Evolutionary conservation across 1,139 yeast species (phyloP), one percentile per base, ranked within the genome.

Genomic region (Kurtzmaniella quercitrusa): DNA sequence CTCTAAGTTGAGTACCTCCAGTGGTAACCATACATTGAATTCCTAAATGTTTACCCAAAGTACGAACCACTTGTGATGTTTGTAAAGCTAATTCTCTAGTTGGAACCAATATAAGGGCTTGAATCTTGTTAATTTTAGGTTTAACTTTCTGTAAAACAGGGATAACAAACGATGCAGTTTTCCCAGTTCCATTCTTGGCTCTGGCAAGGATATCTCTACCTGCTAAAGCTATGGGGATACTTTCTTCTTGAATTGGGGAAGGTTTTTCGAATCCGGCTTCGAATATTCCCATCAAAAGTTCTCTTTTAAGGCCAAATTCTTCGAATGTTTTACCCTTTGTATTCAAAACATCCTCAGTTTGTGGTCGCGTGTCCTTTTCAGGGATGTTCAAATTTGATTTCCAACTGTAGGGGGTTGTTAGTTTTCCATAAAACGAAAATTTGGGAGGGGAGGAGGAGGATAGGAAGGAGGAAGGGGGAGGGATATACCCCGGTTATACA

Each of bases 181-280:
- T 93, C 56, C 98, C 98, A 1, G 98, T 93, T 53, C 98, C 98
- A 65, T 94, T 94, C 65, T 93, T 94, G 41, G 99, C 98, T 69
- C 98, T 81, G 14, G 99, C 99, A 53, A 93, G 78, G 50, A 94
- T 87, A 66, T 93, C 98, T 70, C 96, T 82, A 42, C 98, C 98
- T 41, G 95, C 85, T 43, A 93, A 76, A 1, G 98, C 97, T 63
- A 90, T 87, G 3, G 98, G 98, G 48, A 93, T 93, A 12, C 96
- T 82, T 65, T 91, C 98, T 70, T 93, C 98, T 69, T 93, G 99
- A 59, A 93, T 90, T 17, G 99, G 98, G 18, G 97, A 89, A 9
- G 99, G 98, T 61, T 87, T 89, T 64, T 93, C 99, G 60, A 93
- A 93, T 39, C 99, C 98, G 2, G 98, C 98, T 66, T 94, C 99